These are phyloP conservation scores for Fusarium goolgardi DNA, from an alignment of 2,329 filamentous ascomycete species.

Conservation along the genomic window DNA sequence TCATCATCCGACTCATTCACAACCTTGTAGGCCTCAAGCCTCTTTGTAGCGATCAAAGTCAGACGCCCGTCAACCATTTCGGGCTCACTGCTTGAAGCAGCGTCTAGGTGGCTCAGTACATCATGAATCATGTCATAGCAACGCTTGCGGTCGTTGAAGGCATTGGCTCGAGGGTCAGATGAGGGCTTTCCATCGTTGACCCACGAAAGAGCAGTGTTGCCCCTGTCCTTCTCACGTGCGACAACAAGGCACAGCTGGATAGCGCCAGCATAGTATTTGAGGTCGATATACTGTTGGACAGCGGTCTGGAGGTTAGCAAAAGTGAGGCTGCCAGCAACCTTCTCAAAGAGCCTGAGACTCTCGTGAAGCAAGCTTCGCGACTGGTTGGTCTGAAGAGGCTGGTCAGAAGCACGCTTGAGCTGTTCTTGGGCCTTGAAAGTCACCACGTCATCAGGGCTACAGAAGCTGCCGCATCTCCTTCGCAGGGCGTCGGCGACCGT, in stretches of 20 bases:
- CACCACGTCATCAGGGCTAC: constrained; percentile 94
- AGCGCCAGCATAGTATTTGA: constrained; percentile 93
- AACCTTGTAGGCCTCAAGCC: constrained; percentile 88
- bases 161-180: constrained; percentile 74
- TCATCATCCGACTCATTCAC: constrained; percentile 91
- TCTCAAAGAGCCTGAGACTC: constrained; percentile 86
- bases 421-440: constrained; percentile 99
- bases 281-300: constrained; percentile 79
- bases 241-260: constrained; percentile 88
- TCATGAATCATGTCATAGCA: constrained; percentile 91
- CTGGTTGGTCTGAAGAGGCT: constrained; percentile 77
- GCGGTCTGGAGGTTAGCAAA: constrained; percentile 83
- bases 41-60: constrained; percentile 80
- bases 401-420: constrained; percentile 86
- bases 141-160: constrained; percentile 76
- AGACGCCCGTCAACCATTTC: constrained; percentile 81
- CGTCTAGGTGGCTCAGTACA: constrained; percentile 83
- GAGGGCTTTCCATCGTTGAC: constrained; percentile 83
- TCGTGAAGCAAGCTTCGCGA: constrained; percentile 86
- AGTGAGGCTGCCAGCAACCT: constrained; percentile 85
- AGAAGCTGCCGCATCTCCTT: constrained; percentile 94
- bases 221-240: constrained; percentile 85
- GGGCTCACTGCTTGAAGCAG: constrained; percentile 73
- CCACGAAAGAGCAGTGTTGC: constrained; percentile 87
- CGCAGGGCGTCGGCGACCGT: constrained; percentile 95